Base-by-base conservation (phyloP, 2,329 filamentous ascomycete genomes). In the Paraphaeosphaeria minitans region DNA sequence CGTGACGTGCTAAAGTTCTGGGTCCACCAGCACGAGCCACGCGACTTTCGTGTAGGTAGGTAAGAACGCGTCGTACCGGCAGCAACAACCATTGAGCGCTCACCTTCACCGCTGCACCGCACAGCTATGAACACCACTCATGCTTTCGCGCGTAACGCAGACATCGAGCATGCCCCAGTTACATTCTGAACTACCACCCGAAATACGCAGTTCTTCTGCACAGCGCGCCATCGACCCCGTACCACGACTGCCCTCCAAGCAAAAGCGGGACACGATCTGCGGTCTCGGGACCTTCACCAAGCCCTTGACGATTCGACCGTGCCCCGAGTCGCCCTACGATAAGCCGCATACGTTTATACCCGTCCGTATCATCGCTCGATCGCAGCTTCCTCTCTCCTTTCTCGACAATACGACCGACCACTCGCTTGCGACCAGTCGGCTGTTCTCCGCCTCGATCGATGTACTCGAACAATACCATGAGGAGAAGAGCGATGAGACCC, bases 361-460 rank as follows among this genome's bases (percentile, higher is more conserved):
- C 13, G 55, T 78, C 54, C 70, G 68, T 27, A 57, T 77, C 31
- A 72, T 78, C 54, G 63, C 63, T 31, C 74, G 77, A 7, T 69
- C 73, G 13, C 73, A 77, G 56, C 62, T 78, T 19, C 74, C 76
- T 21, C 69, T 78, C 35, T 75, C 70, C 14, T 76, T 75, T 56
- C 73, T 78, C 65, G 75, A 77, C 55, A 67, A 69, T 10, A 57
- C 65, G 14, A n/a, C 63, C 2, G 63, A 69, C 45, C 61, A 69
- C 12, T 50, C 59, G 9, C 67, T 72, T 19, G 57, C 68, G 4
- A 42, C 67, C 8, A 71, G 70, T 47, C 70, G 69, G 33, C 67
- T 77, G n/a, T 78, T 78, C 58, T 65, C 70, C 14, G 70, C 75
- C 16, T 58, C 65, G 2, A 71, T 78, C 46, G 70, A 72, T 19